phyloP scores from a whole-genome alignment of 169 alveolate genomes.

The Eimeria praecox region DNA sequence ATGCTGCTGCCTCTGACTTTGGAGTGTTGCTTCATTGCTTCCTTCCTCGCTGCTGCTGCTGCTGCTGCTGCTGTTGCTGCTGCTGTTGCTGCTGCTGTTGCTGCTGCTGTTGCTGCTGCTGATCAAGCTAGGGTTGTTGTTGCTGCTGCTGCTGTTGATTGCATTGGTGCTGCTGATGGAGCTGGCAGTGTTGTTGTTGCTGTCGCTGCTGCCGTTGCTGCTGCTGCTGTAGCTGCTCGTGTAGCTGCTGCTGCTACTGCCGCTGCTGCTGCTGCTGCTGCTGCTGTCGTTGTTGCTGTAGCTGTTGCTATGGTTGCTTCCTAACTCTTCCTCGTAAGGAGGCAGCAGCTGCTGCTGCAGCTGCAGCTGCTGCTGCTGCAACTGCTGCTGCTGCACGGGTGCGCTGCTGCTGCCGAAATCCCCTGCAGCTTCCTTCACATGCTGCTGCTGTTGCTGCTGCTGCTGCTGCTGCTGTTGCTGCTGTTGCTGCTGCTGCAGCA shows the following conservation, averaged over 20 bases:
- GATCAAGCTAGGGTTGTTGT: neutral
- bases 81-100: neutral
- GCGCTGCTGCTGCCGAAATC: too few species aligned
- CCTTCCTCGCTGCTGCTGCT: too few species aligned
- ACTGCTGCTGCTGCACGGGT: slow-evolving; percentile 19
- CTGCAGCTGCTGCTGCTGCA: slow-evolving; percentile 41
- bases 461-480: slow-evolving; percentile 5
- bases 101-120: slow-evolving; percentile 29
- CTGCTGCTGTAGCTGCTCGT: too few species aligned
- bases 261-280: slow-evolving; percentile 30
- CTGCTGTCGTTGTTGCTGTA: neutral
- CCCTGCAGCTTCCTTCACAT: too few species aligned
- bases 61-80: too few species aligned
- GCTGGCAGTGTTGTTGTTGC: too few species aligned
- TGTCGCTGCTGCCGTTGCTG: too few species aligned
- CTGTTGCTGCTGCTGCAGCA: neutral
- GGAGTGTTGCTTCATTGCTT: too few species aligned
- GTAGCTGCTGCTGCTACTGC: too few species aligned
- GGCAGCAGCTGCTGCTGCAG: neutral
- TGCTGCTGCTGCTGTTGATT: neutral
- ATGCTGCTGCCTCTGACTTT: neutral
- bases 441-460: too few species aligned
- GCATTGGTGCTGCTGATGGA: too few species aligned
- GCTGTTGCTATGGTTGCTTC: neutral
- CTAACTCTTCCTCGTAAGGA: neutral